A percentile compares a stretch with the other conserved stretches of the same genome.
Evolutionary conservation across 257 asterid species (phyloP).

Genomic region (Leonotis leonurus): DNA sequence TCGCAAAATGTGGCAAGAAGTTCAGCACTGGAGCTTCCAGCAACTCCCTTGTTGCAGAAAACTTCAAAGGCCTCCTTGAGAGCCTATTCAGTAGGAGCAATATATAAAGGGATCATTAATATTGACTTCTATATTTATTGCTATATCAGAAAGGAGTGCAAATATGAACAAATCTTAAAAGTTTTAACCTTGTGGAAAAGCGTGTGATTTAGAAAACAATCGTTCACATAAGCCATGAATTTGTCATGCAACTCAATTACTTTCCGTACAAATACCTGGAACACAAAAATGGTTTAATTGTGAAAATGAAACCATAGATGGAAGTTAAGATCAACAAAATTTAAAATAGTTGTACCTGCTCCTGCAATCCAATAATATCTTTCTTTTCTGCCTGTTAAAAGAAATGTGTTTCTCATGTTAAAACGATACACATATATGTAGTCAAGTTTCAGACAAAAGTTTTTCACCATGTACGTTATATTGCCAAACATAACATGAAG

Average conservation of each 20-base stretch:
- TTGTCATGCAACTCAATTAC: slow-evolving; percentile 96
- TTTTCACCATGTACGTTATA: not conserved
- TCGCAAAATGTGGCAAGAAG: slow-evolving; percentile 98
- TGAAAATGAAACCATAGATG: slow-evolving; percentile 6
- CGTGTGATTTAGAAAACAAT: slow-evolving; percentile 82
- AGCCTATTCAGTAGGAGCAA: slow-evolving; percentile 50
- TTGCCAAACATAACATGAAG: not conserved
- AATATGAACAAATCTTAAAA: slow-evolving; percentile 2
- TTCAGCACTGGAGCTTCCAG: slow-evolving; percentile 98
- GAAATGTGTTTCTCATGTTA: slow-evolving; percentile 13
- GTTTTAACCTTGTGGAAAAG: slow-evolving; percentile 94
- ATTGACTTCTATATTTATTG: not conserved
- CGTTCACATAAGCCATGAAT: slow-evolving; percentile 81
- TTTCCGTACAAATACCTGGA: slow-evolving; percentile 88
- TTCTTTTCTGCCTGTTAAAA: slow-evolving; percentile 80
- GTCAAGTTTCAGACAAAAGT: not conserved
- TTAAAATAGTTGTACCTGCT: slow-evolving; percentile 52
- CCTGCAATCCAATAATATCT: slow-evolving; percentile 86
- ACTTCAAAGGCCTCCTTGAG: slow-evolving; percentile 97
- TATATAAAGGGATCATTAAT: slow-evolving; percentile 3
- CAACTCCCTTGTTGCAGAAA: slow-evolving; percentile 96
- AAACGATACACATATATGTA: not conserved
- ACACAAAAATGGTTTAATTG: slow-evolving; percentile 6
- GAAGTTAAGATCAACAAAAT: not conserved
- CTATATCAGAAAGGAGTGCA: not conserved